phyloP scores from a whole-genome alignment of 805 yeast species.

The Candida andamanensis region DNA sequence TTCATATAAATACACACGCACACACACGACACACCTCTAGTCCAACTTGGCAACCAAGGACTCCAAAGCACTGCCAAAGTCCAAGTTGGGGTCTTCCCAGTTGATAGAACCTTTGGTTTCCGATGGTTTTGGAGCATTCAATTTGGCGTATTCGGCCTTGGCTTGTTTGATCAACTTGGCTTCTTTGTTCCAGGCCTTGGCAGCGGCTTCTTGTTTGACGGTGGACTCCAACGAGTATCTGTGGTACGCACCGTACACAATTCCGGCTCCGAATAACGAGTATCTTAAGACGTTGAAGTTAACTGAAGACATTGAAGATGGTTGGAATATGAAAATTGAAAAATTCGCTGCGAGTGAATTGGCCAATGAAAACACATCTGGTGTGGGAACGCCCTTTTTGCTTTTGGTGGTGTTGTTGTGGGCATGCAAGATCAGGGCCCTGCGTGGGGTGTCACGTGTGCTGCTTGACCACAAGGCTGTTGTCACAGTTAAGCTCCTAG shows the following conservation, averaged over 20 bases:
- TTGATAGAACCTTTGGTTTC: conserved; percentile 50
- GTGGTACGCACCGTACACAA: conserved; percentile 83
- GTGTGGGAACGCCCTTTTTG: no score
- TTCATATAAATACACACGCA: no score
- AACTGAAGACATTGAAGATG: conserved; percentile 11
- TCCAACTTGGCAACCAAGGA: conserved; percentile 55
- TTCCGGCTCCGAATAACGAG: conserved; percentile 84
- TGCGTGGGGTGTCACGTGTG: not conserved
- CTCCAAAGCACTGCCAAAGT: conserved; percentile 66
- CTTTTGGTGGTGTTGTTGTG: no score
- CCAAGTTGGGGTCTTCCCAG: conserved; percentile 88
- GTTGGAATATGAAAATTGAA: not conserved
- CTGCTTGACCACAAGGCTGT: no score
- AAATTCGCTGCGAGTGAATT: not conserved
- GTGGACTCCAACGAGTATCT: conserved; percentile 61
- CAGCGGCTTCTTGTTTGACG: conserved; percentile 55
- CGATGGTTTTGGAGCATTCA: conserved; percentile 38
- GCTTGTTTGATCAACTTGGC: conserved; percentile 81
- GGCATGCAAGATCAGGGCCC: no score
- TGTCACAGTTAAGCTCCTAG: no score
- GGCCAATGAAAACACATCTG: no score
- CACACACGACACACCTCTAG: conserved; percentile 16
- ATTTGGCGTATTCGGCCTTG: conserved; percentile 78
- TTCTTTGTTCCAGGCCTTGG: conserved; percentile 55
- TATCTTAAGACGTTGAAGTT: conserved; percentile 79